Conservation (phyloP, 805 yeast genomes). For the Saccharomycopsis sp. region DNA sequence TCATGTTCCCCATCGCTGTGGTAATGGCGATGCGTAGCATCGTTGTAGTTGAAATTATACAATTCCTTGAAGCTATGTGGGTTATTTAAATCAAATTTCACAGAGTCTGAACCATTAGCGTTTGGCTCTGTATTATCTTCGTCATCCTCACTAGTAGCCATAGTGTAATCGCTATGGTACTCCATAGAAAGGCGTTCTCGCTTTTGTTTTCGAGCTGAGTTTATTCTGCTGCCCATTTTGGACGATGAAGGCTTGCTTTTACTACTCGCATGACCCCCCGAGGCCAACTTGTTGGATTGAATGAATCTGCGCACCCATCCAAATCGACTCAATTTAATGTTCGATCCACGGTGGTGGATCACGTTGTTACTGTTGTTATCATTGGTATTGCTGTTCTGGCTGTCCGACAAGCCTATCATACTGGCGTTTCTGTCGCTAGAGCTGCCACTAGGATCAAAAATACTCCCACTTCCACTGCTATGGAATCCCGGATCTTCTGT, state of each 20-base stretch:
- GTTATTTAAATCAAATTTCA: background rate
- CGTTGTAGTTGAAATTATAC: background rate
- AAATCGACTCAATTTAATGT: slow-evolving; percentile 9
- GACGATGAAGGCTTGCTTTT: background rate
- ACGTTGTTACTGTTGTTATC: too few relatives aligned
- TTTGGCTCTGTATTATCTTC: background rate
- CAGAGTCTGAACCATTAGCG: background rate
- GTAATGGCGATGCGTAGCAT: background rate
- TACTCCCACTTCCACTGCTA: background rate
- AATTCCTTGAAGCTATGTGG: background rate
- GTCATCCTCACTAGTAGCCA: background rate
- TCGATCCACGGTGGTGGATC: background rate
- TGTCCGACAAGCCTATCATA: background rate
- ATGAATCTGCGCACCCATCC: slow-evolving; percentile 21
- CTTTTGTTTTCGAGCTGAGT: background rate
- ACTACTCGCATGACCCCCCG: background rate
- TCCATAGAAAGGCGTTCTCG: background rate
- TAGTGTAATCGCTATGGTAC: background rate
- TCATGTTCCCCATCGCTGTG: slow-evolving; percentile 1
- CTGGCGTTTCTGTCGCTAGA: background rate
- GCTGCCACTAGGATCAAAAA: background rate
- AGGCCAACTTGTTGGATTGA: slow-evolving; percentile 14
- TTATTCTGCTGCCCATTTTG: background rate
- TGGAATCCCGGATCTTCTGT: too few relatives aligned
- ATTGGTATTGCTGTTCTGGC: background rate